Evolutionary conservation across 441 rosid species (phyloP).

Genomic region (Populus hybrid): DNA sequence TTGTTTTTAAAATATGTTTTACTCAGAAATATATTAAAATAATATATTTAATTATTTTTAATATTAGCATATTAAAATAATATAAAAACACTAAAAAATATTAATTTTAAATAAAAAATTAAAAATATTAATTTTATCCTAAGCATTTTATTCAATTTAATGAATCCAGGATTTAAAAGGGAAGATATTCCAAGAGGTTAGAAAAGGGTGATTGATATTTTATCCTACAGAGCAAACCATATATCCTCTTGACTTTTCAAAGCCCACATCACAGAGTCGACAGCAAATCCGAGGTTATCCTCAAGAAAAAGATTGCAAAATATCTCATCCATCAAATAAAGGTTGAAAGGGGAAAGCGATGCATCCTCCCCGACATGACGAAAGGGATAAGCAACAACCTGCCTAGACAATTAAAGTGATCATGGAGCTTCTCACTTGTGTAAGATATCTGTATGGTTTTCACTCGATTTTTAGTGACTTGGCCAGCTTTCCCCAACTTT

Average conservation of each 20-base stretch:
- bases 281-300: constrained; percentile 16
- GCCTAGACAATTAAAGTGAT: too few species aligned
- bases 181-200: not conserved
- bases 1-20: too few species aligned
- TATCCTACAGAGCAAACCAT: not conserved
- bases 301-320: not conserved
- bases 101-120: too few species aligned
- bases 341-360: not conserved
- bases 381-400: not conserved
- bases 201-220: not conserved
- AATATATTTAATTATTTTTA: too few species aligned
- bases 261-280: not conserved
- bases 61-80: too few species aligned
- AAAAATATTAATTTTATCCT: not conserved
- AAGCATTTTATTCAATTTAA: not conserved
- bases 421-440: not conserved
- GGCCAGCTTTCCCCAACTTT: not conserved
- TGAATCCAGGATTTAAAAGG: not conserved
- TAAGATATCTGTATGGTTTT: too few species aligned
- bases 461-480: too few species aligned
- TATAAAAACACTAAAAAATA: too few species aligned
- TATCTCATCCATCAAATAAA: not conserved
- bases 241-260: not conserved
- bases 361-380: not conserved
- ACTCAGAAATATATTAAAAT: too few species aligned